Evolutionary conservation across 2,329 filamentous ascomycete genomes (phyloP).

Genomic region (Trichoderma sp.): DNA sequence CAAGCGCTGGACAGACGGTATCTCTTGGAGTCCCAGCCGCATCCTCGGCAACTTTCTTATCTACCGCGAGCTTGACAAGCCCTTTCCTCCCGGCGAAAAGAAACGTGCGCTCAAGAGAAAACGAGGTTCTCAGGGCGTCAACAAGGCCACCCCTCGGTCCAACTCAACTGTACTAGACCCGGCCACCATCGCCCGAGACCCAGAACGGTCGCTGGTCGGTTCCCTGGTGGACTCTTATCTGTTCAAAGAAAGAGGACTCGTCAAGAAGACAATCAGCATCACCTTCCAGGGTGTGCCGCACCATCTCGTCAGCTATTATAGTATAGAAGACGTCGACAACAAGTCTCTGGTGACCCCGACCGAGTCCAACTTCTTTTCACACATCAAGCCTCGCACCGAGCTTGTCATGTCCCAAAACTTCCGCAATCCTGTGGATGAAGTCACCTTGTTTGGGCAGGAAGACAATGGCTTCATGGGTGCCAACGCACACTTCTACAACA

Average conservation of each 20-base stretch:
- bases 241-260: constrained; percentile 76
- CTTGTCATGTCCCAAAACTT: constrained; percentile 64
- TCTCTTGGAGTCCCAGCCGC: constrained; percentile 85
- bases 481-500: not conserved
- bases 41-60: constrained; percentile 83
- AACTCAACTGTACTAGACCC: constrained; percentile 20
- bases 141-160: constrained; percentile 35
- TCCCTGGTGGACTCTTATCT: constrained; percentile 86
- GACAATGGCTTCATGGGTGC: not conserved
- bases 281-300: constrained; percentile 71
- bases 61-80: constrained; percentile 76
- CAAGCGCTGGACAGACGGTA: constrained; percentile 90
- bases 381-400: constrained; percentile 54
- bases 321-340: constrained; percentile 69
- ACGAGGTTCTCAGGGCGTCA: constrained; percentile 34
- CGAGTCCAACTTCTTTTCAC: constrained; percentile 38
- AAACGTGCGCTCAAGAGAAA: constrained; percentile 76
- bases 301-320: constrained; percentile 89
- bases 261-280: constrained; percentile 92
- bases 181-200: constrained; percentile 28
- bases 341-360: constrained; percentile 58
- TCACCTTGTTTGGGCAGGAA: constrained; percentile 22
- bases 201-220: constrained; percentile 58
- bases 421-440: constrained; percentile 61
- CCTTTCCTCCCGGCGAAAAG: constrained; percentile 79